phyloP scores from a whole-genome alignment of 2,329 filamentous ascomycete genomes.

The Tolypocladium inflatum region DNA sequence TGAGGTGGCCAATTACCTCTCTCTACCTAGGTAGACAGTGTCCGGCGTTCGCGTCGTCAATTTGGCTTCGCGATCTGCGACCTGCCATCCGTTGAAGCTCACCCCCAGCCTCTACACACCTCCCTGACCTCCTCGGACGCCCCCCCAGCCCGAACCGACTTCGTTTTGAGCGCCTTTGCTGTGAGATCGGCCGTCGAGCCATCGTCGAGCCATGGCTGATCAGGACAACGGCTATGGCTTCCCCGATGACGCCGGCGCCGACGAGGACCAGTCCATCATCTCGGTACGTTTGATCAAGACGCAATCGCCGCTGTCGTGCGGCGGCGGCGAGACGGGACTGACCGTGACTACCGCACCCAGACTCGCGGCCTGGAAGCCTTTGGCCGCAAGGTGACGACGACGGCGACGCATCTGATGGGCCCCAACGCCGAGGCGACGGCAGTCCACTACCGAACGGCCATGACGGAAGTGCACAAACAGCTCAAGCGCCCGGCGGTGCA shows the following conservation, averaged over 20 bases:
- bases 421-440: slow-evolving; percentile 43
- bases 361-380: slow-evolving; percentile 86
- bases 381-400: slow-evolving; percentile 87
- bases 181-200: slow-evolving; percentile 9
- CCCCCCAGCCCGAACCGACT: neutral
- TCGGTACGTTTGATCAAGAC: slow-evolving; percentile 17
- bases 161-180: neutral
- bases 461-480: slow-evolving; percentile 84
- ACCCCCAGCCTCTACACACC: neutral
- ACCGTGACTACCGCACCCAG: slow-evolving; percentile 32
- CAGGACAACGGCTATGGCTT: slow-evolving; percentile 35
- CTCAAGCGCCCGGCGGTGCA: slow-evolving; percentile 76
- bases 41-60: neutral
- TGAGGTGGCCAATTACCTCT: neutral
- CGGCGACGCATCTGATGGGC: slow-evolving; percentile 81
- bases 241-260: slow-evolving; percentile 32
- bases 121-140: neutral
- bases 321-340: neutral
- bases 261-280: slow-evolving; percentile 39
- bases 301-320: neutral
- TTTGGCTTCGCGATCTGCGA: neutral
- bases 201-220: slow-evolving; percentile 30
- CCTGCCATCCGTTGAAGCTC: neutral
- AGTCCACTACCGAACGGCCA: slow-evolving; percentile 74
- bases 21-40: too few relatives aligned